Percentiles rank a stretch among this genome's conserved stretches.
Conservation (phyloP, 2,329 filamentous ascomycete species). For the Hyphodiscus sp. region DNA sequence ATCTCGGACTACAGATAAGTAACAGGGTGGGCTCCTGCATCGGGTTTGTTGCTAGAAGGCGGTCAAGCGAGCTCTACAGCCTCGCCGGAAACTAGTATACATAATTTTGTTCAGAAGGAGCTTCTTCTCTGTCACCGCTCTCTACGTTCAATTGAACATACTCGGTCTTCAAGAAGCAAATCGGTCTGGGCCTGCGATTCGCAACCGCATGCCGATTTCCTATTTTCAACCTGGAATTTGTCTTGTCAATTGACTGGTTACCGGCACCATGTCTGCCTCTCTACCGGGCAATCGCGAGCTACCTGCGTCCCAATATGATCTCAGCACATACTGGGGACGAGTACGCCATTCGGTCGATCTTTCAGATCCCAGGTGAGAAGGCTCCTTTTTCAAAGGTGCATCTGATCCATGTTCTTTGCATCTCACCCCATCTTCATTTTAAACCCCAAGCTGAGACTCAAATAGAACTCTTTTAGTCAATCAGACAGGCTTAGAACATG, state of each 20-base stretch:
- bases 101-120: background rate
- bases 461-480: conserved; percentile 80
- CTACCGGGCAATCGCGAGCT: conserved; percentile 69
- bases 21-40: background rate
- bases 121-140: background rate
- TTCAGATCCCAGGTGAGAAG: conserved; percentile 85
- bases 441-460: conserved; percentile 14
- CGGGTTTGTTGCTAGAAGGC: background rate
- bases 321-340: conserved; percentile 90
- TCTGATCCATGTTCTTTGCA: conserved; percentile 10
- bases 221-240: background rate
- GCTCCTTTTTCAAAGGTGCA: conserved; percentile 21
- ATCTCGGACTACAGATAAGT: no score
- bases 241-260: background rate
- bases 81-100: background rate
- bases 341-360: conserved; percentile 85
- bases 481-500: conserved; percentile 69
- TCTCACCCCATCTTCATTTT: background rate
- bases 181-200: background rate
- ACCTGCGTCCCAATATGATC: conserved; percentile 85
- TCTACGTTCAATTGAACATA: background rate
- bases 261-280: conserved; percentile 52
- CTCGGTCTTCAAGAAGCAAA: background rate
- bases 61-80: background rate
- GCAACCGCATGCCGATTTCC: background rate